These are phyloP conservation scores for Naganishia kalamii DNA, from an alignment of 768 basidiomycete genomes.

Conservation along the genomic window DNA sequence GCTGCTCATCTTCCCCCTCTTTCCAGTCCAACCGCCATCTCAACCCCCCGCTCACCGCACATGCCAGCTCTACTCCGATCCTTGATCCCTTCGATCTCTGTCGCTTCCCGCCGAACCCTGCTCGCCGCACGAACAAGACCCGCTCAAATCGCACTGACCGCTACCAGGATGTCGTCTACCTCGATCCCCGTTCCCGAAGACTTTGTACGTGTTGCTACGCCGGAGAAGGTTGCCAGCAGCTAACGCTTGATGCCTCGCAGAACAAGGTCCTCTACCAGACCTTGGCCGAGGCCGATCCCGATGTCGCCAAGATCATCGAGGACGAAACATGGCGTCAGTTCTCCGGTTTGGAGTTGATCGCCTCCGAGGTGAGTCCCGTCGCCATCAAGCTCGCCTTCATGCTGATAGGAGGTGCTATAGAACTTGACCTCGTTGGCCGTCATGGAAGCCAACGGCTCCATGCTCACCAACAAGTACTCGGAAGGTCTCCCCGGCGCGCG, in stretches of 20 bases:
- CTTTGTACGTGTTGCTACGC: conserved; percentile 36
- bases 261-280: conserved; percentile 87
- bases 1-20: background rate
- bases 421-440: conserved; percentile 92
- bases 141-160: conserved; percentile 12
- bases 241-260: background rate
- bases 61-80: conserved; percentile 21
- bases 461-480: conserved; percentile 98
- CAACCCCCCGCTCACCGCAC: conserved; percentile 1
- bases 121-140: conserved; percentile 6
- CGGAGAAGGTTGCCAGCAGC: background rate
- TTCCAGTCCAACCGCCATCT: background rate
- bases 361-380: conserved; percentile 70
- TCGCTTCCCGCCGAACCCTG: conserved; percentile 14
- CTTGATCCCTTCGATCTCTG: conserved; percentile 20
- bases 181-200: conserved; percentile 48
- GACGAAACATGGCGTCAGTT: conserved; percentile 94
- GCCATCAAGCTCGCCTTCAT: too few relatives aligned
- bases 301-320: conserved; percentile 94
- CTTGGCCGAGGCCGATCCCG: conserved; percentile 84
- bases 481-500: conserved; percentile 97
- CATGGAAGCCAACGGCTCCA: conserved; percentile 98
- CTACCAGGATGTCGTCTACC: conserved; percentile 30
- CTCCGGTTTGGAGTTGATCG: conserved; percentile 95
- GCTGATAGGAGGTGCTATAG: too few relatives aligned